Conservation (phyloP, 2,329 filamentous ascomycete genomes). For the Fusarium dlaminii region DNA sequence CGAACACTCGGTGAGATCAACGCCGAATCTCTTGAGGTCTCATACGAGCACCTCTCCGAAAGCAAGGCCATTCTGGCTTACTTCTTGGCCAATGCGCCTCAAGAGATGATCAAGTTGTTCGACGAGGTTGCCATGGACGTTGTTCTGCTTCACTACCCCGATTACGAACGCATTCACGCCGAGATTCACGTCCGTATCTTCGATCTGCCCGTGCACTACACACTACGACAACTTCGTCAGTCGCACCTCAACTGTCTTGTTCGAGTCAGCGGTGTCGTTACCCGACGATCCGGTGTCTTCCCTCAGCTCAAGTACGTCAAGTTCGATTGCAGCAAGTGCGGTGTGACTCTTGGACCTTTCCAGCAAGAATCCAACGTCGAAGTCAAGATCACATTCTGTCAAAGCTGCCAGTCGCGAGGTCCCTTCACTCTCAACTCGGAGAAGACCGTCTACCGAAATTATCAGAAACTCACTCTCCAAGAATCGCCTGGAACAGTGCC, state of each 20-base stretch:
- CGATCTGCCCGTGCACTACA: constrained; percentile 93
- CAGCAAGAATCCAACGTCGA: constrained; percentile 97
- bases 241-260: constrained; percentile 96
- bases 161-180: constrained; percentile 96
- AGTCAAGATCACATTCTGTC: constrained; percentile 95
- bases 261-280: constrained; percentile 94
- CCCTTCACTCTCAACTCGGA: constrained; percentile 97
- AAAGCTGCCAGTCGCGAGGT: constrained; percentile 93
- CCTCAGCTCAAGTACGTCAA: constrained; percentile 98
- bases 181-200: constrained; percentile 98
- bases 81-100: constrained; percentile 93
- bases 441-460: constrained; percentile 98
- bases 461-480: constrained; percentile 96
- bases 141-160: constrained; percentile 93
- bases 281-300: constrained; percentile 92
- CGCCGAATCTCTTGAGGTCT: constrained; percentile 94
- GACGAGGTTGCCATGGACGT: constrained; percentile 98
- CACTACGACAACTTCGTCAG: constrained; percentile 92
- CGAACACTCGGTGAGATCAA: constrained; percentile 97
- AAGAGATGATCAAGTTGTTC: constrained; percentile 95
- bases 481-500: constrained; percentile 97
- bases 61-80: constrained; percentile 95
- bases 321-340: constrained; percentile 95
- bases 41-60: constrained; percentile 89
- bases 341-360: constrained; percentile 90